Evolutionary conservation across 352 stramenopile genomes (phyloP).

Genomic region (Phytophthora cryptogea): DNA sequence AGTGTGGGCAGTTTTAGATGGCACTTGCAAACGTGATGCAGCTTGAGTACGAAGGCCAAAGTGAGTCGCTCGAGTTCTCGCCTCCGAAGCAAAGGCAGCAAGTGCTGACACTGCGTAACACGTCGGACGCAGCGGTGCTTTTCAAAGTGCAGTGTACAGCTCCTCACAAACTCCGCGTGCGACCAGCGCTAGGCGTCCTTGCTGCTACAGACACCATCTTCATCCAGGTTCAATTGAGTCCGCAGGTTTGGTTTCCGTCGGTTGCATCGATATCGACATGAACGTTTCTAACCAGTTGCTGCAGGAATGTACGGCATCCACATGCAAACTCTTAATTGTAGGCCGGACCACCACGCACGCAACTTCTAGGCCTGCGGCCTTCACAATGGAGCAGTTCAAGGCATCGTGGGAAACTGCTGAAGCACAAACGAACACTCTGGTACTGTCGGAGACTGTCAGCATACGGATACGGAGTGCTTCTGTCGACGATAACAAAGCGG

Average conservation of each 20-base stretch:
- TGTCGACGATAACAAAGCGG: slow-evolving; percentile 3
- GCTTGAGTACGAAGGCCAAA: slow-evolving; percentile 17
- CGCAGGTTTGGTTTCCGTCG: slow-evolving; percentile 22
- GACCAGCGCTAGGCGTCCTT: slow-evolving; percentile 28
- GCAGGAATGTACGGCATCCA: slow-evolving; percentile 30
- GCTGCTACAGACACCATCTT: slow-evolving; percentile 3
- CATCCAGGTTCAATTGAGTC: slow-evolving; percentile 37
- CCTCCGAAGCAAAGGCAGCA: neutral
- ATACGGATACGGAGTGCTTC: slow-evolving; percentile 16
- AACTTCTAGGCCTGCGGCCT: neutral
- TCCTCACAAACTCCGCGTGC: slow-evolving; percentile 44
- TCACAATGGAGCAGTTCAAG: slow-evolving; percentile 21
- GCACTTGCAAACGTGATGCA: slow-evolving; percentile 1
- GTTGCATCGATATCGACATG: neutral
- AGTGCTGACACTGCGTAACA: slow-evolving; percentile 6
- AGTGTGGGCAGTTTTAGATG: neutral
- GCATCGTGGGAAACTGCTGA: slow-evolving; percentile 34
- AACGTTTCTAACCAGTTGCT: slow-evolving; percentile 8
- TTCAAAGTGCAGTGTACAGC: slow-evolving; percentile 57
- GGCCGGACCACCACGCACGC: neutral
- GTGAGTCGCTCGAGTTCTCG: slow-evolving; percentile 12
- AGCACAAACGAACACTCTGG: slow-evolving; percentile 21
- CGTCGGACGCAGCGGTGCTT: slow-evolving; percentile 14
- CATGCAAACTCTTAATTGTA: slow-evolving; percentile 48
- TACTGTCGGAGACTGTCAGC: slow-evolving; percentile 43